phyloP scores from a whole-genome alignment of 345 rosid species.

The Barbarea vulgaris region DNA sequence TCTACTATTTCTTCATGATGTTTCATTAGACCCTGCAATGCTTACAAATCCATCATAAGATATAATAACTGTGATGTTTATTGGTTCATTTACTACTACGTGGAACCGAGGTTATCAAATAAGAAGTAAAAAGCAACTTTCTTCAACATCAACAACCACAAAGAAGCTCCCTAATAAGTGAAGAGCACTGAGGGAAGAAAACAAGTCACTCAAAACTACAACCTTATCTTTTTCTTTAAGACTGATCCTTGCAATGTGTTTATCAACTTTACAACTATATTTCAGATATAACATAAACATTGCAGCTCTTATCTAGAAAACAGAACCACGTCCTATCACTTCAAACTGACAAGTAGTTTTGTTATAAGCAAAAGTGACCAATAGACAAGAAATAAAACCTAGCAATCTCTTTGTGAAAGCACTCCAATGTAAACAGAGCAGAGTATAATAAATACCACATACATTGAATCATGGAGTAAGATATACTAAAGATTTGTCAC shows the following conservation, averaged over 20 bases:
- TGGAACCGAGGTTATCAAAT: background rate
- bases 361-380: background rate
- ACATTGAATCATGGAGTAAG: background rate
- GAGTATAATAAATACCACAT: background rate
- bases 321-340: background rate
- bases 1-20: conserved; percentile 80
- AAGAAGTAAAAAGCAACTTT: background rate
- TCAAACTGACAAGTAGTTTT: background rate
- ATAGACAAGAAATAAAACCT: background rate
- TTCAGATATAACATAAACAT: background rate
- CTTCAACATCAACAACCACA: background rate
- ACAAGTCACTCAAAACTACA: background rate
- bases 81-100: background rate
- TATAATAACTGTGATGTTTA: background rate
- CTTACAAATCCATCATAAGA: conserved; percentile 1
- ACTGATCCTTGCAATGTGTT: background rate
- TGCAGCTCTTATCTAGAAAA: background rate
- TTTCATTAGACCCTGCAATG: conserved; percentile 79
- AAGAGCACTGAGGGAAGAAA: background rate
- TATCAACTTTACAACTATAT: background rate
- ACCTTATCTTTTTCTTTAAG: background rate
- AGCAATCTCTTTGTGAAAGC: background rate
- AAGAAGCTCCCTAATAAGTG: background rate
- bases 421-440: background rate
- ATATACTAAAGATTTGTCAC: background rate